phyloP scores from a whole-genome alignment of 2,329 filamentous ascomycete species.

The Neonectria sp. region DNA sequence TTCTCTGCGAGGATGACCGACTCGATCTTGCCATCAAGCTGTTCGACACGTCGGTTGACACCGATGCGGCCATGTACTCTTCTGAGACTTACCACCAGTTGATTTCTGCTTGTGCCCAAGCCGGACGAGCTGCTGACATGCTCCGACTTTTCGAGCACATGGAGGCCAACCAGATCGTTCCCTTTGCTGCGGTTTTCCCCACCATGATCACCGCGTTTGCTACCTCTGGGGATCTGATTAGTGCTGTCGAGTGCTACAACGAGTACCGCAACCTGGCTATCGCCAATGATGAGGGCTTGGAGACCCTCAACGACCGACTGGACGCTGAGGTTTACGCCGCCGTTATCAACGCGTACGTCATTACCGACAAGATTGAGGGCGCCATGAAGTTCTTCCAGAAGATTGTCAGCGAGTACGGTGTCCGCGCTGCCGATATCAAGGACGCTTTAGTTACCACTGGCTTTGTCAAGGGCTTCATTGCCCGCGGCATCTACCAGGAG shows the following conservation, averaged over 20 bases:
- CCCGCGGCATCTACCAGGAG: slow-evolving; percentile 78
- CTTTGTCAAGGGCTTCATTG: slow-evolving; percentile 84
- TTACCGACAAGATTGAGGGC: slow-evolving; percentile 84
- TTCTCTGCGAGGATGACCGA: slow-evolving; percentile 89
- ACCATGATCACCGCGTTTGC: slow-evolving; percentile 97
- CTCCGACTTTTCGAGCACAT: slow-evolving; percentile 92
- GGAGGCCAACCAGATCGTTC: slow-evolving; percentile 81
- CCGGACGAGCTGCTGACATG: slow-evolving; percentile 89
- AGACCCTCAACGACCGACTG: slow-evolving; percentile 77
- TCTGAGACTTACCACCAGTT: slow-evolving; percentile 88
- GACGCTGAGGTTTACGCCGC: slow-evolving; percentile 91
- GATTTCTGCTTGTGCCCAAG: slow-evolving; percentile 88
- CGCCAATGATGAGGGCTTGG: slow-evolving; percentile 81
- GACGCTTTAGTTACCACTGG: slow-evolving; percentile 80
- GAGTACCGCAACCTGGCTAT: slow-evolving; percentile 94
- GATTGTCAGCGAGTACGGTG: slow-evolving; percentile 76
- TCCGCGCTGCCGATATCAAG: slow-evolving; percentile 74
- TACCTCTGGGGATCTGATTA: slow-evolving; percentile 83
- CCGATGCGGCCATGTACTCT: slow-evolving; percentile 77
- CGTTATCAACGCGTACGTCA: slow-evolving; percentile 90
- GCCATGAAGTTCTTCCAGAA: slow-evolving; percentile 89
- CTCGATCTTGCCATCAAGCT: slow-evolving; percentile 88
- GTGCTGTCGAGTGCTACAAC: slow-evolving; percentile 94
- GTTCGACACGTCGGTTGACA: slow-evolving; percentile 81
- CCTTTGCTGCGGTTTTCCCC: slow-evolving; percentile 87